Conservation (phyloP, 805 yeast species). For the Nakazawaea ernobii region DNA sequence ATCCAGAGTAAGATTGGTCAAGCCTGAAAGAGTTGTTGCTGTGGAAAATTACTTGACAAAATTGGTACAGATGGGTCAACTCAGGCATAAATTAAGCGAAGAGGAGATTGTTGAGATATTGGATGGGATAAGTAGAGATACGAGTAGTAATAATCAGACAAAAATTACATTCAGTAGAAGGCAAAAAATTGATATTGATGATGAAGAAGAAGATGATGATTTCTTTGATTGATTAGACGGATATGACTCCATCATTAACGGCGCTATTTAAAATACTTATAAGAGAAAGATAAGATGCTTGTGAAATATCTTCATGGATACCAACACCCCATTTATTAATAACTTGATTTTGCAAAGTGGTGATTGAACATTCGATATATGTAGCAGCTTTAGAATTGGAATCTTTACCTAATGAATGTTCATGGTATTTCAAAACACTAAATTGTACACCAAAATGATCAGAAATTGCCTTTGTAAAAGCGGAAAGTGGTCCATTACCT, state of each 20-base stretch:
- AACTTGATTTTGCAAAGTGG: conserved; percentile 16
- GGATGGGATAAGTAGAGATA: conserved; percentile 75
- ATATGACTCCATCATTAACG: conserved; percentile 8
- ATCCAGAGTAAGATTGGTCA: conserved; percentile 79
- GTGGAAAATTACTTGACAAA: conserved; percentile 77
- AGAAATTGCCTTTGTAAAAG: conserved; percentile 59
- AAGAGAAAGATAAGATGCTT: conserved; percentile 43
- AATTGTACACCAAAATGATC: conserved; percentile 40
- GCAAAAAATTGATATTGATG: conserved; percentile 20
- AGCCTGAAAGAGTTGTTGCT: conserved; percentile 85
- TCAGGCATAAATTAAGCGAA: conserved; percentile 70
- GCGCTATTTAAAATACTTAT: conserved; percentile 37
- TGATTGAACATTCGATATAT: conserved; percentile 39
- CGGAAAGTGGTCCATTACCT: conserved; percentile 84
- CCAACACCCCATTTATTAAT: conserved; percentile 49
- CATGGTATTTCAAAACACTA: conserved; percentile 66
- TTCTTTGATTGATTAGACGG: conserved; percentile 31
- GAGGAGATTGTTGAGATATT: conserved; percentile 76
- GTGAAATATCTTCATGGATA: conserved; percentile 49
- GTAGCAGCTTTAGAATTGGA: conserved; percentile 72
- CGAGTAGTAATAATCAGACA: conserved; percentile 51
- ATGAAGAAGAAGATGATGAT: conserved; percentile 33
- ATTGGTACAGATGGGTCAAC: conserved; percentile 71
- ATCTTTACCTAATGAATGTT: conserved; percentile 74
- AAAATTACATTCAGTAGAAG: conserved; percentile 61